phyloP scores from a whole-genome alignment of 306 rosid genomes.

The Abrus precatorius region DNA sequence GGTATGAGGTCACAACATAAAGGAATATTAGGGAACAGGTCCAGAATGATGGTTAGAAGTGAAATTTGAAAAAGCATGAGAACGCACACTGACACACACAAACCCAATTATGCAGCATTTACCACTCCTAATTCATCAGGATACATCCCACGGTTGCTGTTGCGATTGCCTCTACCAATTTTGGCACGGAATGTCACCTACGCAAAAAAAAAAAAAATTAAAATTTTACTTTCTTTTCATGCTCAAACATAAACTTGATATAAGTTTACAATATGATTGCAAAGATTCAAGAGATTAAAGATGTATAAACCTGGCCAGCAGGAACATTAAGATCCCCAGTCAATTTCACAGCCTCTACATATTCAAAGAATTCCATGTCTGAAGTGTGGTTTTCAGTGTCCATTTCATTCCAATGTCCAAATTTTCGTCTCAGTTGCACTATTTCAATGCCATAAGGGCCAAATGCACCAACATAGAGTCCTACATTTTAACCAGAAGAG shows the following conservation, averaged over 20 bases:
- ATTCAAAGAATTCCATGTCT: constrained; percentile 89
- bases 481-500: constrained; percentile 59
- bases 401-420: constrained; percentile 87
- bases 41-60: constrained; percentile 18
- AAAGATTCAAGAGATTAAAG: constrained; percentile 38
- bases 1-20: constrained; percentile 21
- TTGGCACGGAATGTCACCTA: constrained; percentile 98
- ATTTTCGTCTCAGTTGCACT: constrained; percentile 87
- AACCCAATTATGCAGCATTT: constrained; percentile 48
- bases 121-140: constrained; percentile 99
- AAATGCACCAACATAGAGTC: constrained; percentile 95
- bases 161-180: constrained; percentile 82
- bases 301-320: constrained; percentile 85
- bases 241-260: constrained; percentile 21
- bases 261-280: constrained; percentile 13
- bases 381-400: constrained; percentile 60
- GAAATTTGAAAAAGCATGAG: constrained; percentile 38
- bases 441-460: constrained; percentile 96
- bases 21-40: constrained; percentile 27
- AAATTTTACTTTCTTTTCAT: not conserved
- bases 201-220: constrained; percentile 14
- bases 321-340: constrained; percentile 98
- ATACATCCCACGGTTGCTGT: constrained; percentile 80
- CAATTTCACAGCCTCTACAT: constrained; percentile 97
- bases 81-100: not conserved